Conservation (phyloP, 805 yeast species). For the Priceomyces castillae region DNA sequence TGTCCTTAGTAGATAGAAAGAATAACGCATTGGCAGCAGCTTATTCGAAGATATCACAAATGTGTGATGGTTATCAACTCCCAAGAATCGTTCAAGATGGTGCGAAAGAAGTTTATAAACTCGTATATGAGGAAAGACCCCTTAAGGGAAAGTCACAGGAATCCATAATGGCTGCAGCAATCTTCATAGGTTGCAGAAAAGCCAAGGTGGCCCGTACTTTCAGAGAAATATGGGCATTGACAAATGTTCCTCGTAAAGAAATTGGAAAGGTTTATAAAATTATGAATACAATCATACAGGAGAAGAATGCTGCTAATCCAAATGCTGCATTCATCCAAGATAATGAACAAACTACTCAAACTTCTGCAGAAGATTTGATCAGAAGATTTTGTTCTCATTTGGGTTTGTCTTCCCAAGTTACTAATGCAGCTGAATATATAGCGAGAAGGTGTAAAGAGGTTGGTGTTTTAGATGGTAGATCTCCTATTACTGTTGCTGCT, state of each 20-base stretch:
- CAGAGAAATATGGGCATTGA: conserved; percentile 92
- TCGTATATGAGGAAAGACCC: conserved; percentile 82
- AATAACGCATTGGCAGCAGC: conserved; percentile 88
- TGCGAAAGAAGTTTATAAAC: conserved; percentile 92
- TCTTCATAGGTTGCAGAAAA: conserved; percentile 89
- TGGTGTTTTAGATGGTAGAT: conserved; percentile 93
- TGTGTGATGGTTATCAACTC: conserved; percentile 94
- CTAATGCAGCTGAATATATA: conserved; percentile 90
- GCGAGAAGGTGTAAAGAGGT: conserved; percentile 87
- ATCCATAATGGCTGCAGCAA: conserved; percentile 94
- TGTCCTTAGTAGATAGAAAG: conserved; percentile 78
- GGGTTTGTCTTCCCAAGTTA: conserved; percentile 79
- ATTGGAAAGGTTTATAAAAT: conserved; percentile 88
- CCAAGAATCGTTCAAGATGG: conserved; percentile 97
- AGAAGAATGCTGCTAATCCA: conserved; percentile 55
- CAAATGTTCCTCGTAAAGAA: conserved; percentile 90
- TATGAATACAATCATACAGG: conserved; percentile 59
- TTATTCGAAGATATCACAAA: conserved; percentile 84
- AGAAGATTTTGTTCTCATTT: conserved; percentile 94
- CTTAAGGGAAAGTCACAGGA: conserved; percentile 90
- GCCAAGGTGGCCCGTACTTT: conserved; percentile 93
- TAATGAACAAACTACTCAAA: conserved; percentile 69
- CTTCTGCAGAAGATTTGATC: conserved; percentile 90
- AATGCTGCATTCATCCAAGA: conserved; percentile 42
- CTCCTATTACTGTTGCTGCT: conserved; percentile 97